phyloP scores from a whole-genome alignment of 2,329 filamentous ascomycete species.

The Alternaria ethzedia region DNA sequence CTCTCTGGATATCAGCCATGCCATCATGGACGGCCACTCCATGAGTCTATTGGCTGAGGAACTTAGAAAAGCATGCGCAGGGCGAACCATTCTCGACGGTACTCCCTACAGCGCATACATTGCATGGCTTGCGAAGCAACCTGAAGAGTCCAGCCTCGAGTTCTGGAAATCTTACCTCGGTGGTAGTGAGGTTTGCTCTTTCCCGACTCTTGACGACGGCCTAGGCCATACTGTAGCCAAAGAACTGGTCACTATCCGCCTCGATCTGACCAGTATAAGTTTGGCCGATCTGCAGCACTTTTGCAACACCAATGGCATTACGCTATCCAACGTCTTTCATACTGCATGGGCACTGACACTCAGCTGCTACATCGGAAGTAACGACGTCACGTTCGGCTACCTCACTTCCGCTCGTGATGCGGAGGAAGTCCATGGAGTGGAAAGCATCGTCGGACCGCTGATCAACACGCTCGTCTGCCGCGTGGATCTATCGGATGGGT shows the following conservation, averaged over 20 bases:
- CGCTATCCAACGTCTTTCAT: conserved; percentile 56
- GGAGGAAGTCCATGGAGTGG: conserved; percentile 46
- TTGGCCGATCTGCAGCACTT: conserved; percentile 38
- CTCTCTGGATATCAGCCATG: conserved; percentile 44
- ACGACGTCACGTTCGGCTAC: conserved; percentile 55
- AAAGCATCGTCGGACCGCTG: conserved; percentile 55
- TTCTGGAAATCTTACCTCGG: conserved; percentile 42
- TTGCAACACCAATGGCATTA: conserved; percentile 55
- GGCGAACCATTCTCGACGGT: conserved; percentile 25
- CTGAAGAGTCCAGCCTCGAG: conserved; percentile 32
- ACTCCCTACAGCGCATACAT: conserved; percentile 45
- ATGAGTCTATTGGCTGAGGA: conserved; percentile 40
- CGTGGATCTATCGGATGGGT: conserved; percentile 45
- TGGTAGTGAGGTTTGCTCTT: conserved; percentile 42
- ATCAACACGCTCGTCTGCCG: conserved; percentile 57
- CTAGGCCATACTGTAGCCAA: conserved; percentile 18
- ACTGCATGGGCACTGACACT: conserved; percentile 51
- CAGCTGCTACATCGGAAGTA: conserved; percentile 45
- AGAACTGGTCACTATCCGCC: conserved; percentile 32
- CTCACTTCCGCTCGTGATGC: conserved; percentile 51
- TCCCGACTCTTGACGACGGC: conserved; percentile 39
- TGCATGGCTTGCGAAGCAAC: conserved; percentile 33
- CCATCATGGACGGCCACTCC: conserved; percentile 46
- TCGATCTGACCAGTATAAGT: conserved; percentile 36
- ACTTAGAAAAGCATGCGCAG: conserved; percentile 36